A percentile compares a stretch with the other conserved stretches of the same genome.
Conservation (phyloP, 805 yeast genomes). For the Scheffersomyces coipomensis region DNA sequence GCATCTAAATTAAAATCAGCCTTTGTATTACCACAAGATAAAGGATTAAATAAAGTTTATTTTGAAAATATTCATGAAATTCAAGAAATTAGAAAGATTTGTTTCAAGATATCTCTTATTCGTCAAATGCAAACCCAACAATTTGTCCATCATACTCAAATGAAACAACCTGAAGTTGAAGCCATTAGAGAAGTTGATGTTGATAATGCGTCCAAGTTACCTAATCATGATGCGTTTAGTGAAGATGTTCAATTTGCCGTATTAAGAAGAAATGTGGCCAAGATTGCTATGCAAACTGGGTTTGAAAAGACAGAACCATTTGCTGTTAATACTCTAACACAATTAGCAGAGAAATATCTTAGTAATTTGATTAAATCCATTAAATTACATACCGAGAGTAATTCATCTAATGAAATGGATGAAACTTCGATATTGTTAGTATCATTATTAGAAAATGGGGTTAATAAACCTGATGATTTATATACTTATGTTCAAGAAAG, state of each 20-base stretch:
- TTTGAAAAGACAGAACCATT: constrained; percentile 78
- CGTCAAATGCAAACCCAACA: constrained; percentile 88
- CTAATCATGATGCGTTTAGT: constrained; percentile 62
- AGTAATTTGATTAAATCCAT: constrained; percentile 70
- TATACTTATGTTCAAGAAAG: constrained; percentile 74
- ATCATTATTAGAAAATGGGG: constrained; percentile 81
- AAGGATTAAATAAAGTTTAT: constrained; percentile 62
- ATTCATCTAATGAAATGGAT: constrained; percentile 41
- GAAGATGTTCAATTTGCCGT: constrained; percentile 64
- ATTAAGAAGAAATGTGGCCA: constrained; percentile 67
- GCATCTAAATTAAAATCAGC: constrained; percentile 22
- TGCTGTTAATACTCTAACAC: constrained; percentile 79
- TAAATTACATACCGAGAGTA: constrained; percentile 69
- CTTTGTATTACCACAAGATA: constrained; percentile 34
- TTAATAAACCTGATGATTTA: constrained; percentile 72
- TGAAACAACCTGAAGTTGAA: constrained; percentile 67
- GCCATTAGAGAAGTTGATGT: constrained; percentile 66
- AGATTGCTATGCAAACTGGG: constrained; percentile 87
- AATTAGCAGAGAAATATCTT: constrained; percentile 78
- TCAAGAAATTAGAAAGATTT: constrained; percentile 84
- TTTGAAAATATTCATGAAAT: constrained; percentile 70
- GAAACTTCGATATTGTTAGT: constrained; percentile 51
- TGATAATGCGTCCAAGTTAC: constrained; percentile 77
- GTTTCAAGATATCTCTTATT: constrained; percentile 84
- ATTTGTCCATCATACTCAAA: constrained; percentile 69